Conservation (phyloP, 768 basidiomycete species). For the Leccinum arenicola region DNA sequence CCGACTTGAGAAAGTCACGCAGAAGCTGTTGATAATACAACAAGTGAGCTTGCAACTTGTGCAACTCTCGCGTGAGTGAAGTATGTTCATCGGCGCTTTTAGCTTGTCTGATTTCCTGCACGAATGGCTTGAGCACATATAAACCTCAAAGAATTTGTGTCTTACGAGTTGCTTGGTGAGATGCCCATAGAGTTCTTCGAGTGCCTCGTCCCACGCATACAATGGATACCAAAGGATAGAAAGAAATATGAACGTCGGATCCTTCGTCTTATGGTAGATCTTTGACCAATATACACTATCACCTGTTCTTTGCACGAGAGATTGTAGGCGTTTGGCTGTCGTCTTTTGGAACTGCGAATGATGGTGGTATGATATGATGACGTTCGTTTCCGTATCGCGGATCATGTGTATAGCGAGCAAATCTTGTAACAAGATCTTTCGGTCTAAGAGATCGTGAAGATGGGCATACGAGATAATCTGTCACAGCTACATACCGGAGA, state of each 20-base stretch:
- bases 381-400: slow-evolving; percentile 23
- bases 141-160: neutral
- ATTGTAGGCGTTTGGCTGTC: slow-evolving; percentile 27
- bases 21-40: slow-evolving; percentile 54
- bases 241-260: slow-evolving; percentile 34
- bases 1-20: slow-evolving; percentile 51
- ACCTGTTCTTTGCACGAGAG: slow-evolving; percentile 32
- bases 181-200: slow-evolving; percentile 50
- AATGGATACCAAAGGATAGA: slow-evolving; percentile 56
- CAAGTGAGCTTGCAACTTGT: slow-evolving; percentile 56
- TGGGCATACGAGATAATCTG: neutral
- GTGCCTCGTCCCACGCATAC: slow-evolving; percentile 61
- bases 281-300: slow-evolving; percentile 38
- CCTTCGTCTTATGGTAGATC: slow-evolving; percentile 28
- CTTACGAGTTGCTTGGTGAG: slow-evolving; percentile 45
- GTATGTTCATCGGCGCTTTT: slow-evolving; percentile 35
- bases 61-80: slow-evolving; percentile 49
- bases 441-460: slow-evolving; percentile 6
- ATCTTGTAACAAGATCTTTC: slow-evolving; percentile 32
- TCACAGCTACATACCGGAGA: slow-evolving; percentile 16
- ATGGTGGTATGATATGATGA: slow-evolving; percentile 38
- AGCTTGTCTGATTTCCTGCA: slow-evolving; percentile 39
- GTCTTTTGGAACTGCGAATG: slow-evolving; percentile 24
- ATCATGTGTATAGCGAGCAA: slow-evolving; percentile 41
- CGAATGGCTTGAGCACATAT: neutral